phyloP scores from a whole-genome alignment of 306 rosid species.

The Vicia sativa region DNA sequence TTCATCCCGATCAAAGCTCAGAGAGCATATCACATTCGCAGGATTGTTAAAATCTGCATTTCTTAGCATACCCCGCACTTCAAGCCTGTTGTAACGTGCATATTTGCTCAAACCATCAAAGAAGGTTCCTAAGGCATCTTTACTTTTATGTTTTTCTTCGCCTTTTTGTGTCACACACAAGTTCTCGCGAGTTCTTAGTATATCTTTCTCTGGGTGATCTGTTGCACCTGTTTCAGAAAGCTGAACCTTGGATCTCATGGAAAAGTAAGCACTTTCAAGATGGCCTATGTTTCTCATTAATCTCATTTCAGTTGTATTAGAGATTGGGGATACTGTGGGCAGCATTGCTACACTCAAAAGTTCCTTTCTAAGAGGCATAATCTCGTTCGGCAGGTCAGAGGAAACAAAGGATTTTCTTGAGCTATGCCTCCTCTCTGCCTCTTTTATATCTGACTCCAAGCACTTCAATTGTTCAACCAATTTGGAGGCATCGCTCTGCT shows the following conservation, averaged over 20 bases:
- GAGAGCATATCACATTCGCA: constrained; percentile 81
- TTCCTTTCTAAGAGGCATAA: constrained; percentile 43
- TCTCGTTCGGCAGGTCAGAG: constrained; percentile 46
- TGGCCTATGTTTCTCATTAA: constrained; percentile 59
- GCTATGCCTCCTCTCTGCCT: constrained; percentile 69
- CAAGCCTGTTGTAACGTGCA: constrained; percentile 80
- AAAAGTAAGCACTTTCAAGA: constrained; percentile 86
- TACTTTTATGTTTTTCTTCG: constrained; percentile 46
- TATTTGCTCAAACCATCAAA: constrained; percentile 95
- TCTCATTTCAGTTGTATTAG: constrained; percentile 53
- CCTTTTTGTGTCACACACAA: constrained; percentile 44
- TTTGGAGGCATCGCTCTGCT: constrained; percentile 71
- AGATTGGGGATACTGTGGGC: constrained; percentile 40
- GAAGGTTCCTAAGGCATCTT: constrained; percentile 70
- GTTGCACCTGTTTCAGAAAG: constrained; percentile 56
- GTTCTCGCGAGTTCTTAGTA: constrained; percentile 64
- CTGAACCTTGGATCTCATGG: constrained; percentile 77
- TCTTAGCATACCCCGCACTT: constrained; percentile 83
- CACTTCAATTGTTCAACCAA: constrained; percentile 63
- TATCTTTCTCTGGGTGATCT: constrained; percentile 50
- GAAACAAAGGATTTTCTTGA: constrained; percentile 47
- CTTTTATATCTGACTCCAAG: constrained; percentile 80
- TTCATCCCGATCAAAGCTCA: constrained; percentile 90
- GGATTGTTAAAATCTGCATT: constrained; percentile 75
- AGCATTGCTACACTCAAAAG: constrained; percentile 46